Base-by-base conservation (phyloP, 495 filamentous ascomycete species). In the Articulospora tetracladia region DNA sequence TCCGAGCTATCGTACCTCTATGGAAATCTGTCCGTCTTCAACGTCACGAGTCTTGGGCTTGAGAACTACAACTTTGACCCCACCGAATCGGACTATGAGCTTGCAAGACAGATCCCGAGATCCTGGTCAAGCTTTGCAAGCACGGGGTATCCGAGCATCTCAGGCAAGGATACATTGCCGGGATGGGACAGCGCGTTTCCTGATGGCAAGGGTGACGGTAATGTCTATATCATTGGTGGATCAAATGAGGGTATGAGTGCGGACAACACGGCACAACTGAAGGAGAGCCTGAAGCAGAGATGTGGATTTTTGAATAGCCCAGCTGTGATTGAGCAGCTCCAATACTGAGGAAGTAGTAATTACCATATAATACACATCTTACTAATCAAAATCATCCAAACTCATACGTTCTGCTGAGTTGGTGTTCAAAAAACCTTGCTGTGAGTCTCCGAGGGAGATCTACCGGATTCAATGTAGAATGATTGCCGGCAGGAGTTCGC, bases 1-100 rank as follows among this genome's bases (percentile, higher is more conserved):
- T 71, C 73, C 17, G 77, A 82, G 55, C 72, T 80, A 28, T 72
- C 76, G 8, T 80, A 81, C 63, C 55, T 77, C 22, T 70, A 74
- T 52, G 73, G 74, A 20, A 72, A 72, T 48, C 50, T 74, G 20
- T 64, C 59, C 1, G 53, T 58, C 26, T 74, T 58, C 57, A 63
- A 72, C 50, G 50, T 44, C 1, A 27, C 24, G 1, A 57, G 55
- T 7, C 59, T 56, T 15, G 48, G 58, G 3, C 48, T 51, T 11
- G 22, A 8, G 17, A 28, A 28, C 22, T 51, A 51, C 17, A 7
- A 11, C 20, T 69, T 70, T 48, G 53, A 59, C 3, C 62, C 68
- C 3, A 59, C 65, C 2, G 19, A 51, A 3, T 51, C 57, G 26
- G 72, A 74, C 50, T 68, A 70, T 27, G 54, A 41, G 1, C 64